These are phyloP conservation scores for Neurospora sp. DNA, from an alignment of 495 filamentous ascomycete genomes.

Conservation along the genomic window DNA sequence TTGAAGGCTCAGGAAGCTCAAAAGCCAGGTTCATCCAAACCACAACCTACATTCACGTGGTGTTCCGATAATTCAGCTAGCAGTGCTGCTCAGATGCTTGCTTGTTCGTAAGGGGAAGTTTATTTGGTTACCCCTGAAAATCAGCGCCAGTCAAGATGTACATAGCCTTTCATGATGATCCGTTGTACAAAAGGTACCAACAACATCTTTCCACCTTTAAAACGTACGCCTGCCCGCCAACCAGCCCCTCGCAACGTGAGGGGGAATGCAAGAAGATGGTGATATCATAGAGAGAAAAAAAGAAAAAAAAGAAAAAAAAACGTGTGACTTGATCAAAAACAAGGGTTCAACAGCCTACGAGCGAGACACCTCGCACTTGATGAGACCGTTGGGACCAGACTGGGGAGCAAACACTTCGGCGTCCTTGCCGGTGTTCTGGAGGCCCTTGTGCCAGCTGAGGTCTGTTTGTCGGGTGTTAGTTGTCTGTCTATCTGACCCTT, in stretches of 20 bases:
- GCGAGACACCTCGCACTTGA: slow-evolving; percentile 85
- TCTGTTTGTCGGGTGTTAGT: slow-evolving; percentile 38
- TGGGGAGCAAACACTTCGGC: slow-evolving; percentile 95
- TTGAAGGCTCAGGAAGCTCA: not conserved
- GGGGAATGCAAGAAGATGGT: not conserved
- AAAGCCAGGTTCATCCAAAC: not conserved
- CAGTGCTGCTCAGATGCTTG: not conserved
- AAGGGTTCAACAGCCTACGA: slow-evolving; percentile 12
- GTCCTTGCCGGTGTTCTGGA: slow-evolving; percentile 94
- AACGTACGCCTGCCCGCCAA: not conserved
- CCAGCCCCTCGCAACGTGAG: not conserved
- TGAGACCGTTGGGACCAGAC: slow-evolving; percentile 85
- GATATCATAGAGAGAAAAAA: not conserved
- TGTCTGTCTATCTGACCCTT: not conserved
- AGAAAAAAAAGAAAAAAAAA: not conserved
- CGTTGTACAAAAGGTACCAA: not conserved
- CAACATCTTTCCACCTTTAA: not conserved
- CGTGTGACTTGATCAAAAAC: not conserved
- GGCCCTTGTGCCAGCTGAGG: slow-evolving; percentile 90
- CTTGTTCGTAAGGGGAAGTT: not conserved
- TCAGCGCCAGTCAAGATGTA: not conserved
- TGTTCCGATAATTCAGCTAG: not conserved
- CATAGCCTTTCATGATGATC: not conserved
- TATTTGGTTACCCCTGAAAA: not conserved
- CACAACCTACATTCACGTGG: not conserved